phyloP scores from a whole-genome alignment of 2,329 filamentous ascomycete species.

The Ascochyta fabae region DNA sequence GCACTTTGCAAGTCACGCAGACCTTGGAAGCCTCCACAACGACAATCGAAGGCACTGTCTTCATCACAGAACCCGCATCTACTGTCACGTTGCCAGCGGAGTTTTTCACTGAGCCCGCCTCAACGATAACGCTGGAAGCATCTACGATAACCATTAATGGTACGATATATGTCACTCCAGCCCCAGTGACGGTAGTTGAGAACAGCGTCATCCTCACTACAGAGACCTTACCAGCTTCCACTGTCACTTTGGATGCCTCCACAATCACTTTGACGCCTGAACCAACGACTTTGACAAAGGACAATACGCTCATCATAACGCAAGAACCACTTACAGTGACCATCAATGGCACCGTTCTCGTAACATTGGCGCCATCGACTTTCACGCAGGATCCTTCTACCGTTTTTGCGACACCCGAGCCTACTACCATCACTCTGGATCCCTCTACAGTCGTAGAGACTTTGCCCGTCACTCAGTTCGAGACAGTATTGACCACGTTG shows the following conservation, averaged over 20 bases:
- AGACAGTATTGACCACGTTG: not conserved
- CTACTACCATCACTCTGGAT: constrained; percentile 1
- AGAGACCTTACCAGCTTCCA: constrained; percentile 3
- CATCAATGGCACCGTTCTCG: too few species aligned
- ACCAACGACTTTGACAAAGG: too few species aligned
- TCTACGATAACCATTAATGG: not conserved
- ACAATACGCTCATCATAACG: too few species aligned
- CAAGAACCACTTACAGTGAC: too few species aligned
- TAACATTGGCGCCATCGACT: not conserved
- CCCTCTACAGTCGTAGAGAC: constrained; percentile 1
- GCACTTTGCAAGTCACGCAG: not conserved
- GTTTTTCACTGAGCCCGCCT: not conserved
- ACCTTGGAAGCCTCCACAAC: not conserved
- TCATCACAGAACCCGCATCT: not conserved
- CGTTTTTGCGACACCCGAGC: not conserved
- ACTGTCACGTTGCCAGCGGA: not conserved
- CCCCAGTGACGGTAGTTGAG: constrained; percentile 2
- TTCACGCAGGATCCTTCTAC: not conserved
- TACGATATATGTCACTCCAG: constrained; percentile 1
- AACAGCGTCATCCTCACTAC: constrained; percentile 9
- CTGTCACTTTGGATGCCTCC: not conserved
- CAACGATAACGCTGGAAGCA: not conserved
- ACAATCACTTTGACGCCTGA: too few species aligned
- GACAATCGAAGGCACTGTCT: not conserved
- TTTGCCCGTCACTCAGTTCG: too few species aligned